Percentiles rank a stretch among this genome's conserved stretches.
Conservation (phyloP, 768 basidiomycete genomes). For the Chalciporus pseudorubinellus region DNA sequence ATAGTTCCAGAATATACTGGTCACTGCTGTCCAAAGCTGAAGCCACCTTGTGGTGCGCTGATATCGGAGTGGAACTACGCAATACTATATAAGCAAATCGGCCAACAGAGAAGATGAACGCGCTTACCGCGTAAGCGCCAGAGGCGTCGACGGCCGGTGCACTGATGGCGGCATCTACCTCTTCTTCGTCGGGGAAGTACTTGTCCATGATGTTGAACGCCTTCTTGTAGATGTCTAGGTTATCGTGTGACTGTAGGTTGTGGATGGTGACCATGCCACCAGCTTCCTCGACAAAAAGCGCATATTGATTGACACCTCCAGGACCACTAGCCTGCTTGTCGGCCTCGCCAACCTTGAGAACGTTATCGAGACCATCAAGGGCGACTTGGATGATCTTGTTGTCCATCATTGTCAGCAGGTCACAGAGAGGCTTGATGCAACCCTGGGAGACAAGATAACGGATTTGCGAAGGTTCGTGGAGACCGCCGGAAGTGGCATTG, state of each 20-base stretch:
- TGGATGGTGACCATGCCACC: slow-evolving; percentile 99
- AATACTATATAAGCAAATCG: slow-evolving; percentile 1
- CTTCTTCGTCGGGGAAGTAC: slow-evolving; percentile 98
- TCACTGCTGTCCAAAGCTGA: slow-evolving; percentile 82
- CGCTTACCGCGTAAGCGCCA: slow-evolving; percentile 71
- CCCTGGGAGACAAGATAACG: slow-evolving; percentile 97
- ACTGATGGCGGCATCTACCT: slow-evolving; percentile 77
- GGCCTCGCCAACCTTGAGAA: slow-evolving; percentile 94
- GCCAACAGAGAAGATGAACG: neutral
- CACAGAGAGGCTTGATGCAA: slow-evolving; percentile 98
- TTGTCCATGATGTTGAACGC: slow-evolving; percentile 98
- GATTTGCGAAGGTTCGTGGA: slow-evolving; percentile 95
- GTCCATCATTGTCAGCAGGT: slow-evolving; percentile 96
- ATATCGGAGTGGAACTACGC: slow-evolving; percentile 79
- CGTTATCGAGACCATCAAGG: slow-evolving; percentile 96
- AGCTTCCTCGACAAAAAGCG: slow-evolving; percentile 93
- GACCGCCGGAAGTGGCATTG: slow-evolving; percentile 96
- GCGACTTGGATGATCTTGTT: slow-evolving; percentile 99
- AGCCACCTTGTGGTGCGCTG: slow-evolving; percentile 90
- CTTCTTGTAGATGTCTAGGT: slow-evolving; percentile 99
- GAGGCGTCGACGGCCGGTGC: slow-evolving; percentile 73
- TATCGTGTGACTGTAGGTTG: slow-evolving; percentile 99
- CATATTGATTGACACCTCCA: slow-evolving; percentile 88
- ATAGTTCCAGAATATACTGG: slow-evolving; percentile 4
- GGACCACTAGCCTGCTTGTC: slow-evolving; percentile 84